These are phyloP conservation scores for Porogramme epimiltina DNA, from an alignment of 1,284 basidiomycete species.

Conservation along the genomic window DNA sequence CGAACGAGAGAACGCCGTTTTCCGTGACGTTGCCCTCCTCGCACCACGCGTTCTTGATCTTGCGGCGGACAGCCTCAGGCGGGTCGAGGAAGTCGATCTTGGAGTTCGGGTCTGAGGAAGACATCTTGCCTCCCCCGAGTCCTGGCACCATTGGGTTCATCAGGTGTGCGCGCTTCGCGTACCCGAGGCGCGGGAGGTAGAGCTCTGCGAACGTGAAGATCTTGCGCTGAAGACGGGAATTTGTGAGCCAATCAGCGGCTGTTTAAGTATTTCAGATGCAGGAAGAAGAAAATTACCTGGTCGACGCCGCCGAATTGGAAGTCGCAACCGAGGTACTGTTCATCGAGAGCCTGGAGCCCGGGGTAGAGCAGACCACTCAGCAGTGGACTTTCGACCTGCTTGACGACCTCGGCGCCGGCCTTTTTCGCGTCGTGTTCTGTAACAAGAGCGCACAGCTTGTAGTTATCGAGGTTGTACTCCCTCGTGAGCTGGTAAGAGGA, in stretches of 20 bases:
- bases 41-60: slow-evolving; percentile 93
- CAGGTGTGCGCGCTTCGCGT: slow-evolving; percentile 93
- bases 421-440: slow-evolving; percentile 98
- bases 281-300: no score
- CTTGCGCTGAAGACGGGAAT: slow-evolving; percentile 71
- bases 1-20: slow-evolving; percentile 93
- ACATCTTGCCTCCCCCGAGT: slow-evolving; percentile 96
- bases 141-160: slow-evolving; percentile 99
- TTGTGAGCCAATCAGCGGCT: not conserved
- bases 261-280: no score
- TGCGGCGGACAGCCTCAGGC: slow-evolving; percentile 82
- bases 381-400: slow-evolving; percentile 92
- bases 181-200: slow-evolving; percentile 93
- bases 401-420: slow-evolving; percentile 99
- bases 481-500: slow-evolving; percentile 90
- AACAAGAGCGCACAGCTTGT: slow-evolving; percentile 86
- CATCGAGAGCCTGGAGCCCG: slow-evolving; percentile 94
- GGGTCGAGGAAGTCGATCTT: slow-evolving; percentile 98
- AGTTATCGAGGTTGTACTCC: slow-evolving; percentile 96
- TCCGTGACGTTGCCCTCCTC: slow-evolving; percentile 90
- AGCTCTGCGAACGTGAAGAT: slow-evolving; percentile 98
- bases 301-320: slow-evolving; percentile 99
- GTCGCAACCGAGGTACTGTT: slow-evolving; percentile 94
- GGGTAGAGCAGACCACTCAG: slow-evolving; percentile 95
- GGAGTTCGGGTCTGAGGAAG: slow-evolving; percentile 94